Conservation (phyloP, 2,329 filamentous ascomycete species). For the Cercospora sp. region DNA sequence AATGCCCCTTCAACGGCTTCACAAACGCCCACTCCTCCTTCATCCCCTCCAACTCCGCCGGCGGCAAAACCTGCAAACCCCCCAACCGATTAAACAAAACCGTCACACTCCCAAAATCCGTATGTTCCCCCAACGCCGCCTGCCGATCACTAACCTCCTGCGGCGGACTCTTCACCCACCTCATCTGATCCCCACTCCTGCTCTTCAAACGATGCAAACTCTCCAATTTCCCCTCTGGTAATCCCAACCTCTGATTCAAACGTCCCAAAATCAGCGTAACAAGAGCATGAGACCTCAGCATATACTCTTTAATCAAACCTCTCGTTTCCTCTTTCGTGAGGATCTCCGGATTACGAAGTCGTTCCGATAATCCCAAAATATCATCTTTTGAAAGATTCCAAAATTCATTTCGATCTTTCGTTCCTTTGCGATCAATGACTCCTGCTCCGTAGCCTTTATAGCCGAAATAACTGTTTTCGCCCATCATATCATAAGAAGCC, state of each 20-base stretch:
- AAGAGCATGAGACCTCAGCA: constrained; percentile 48
- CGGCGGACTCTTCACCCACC: constrained; percentile 54
- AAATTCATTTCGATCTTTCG: constrained; percentile 55
- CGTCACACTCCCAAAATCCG: constrained; percentile 59
- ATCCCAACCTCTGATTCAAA: constrained; percentile 48
- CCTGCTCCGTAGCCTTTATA: constrained; percentile 43
- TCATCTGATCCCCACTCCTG: constrained; percentile 55
- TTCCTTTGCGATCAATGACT: constrained; percentile 52
- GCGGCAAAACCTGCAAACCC: constrained; percentile 56
- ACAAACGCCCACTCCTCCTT: constrained; percentile 54
- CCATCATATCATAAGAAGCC: constrained; percentile 55
- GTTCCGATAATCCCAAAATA: constrained; percentile 44
- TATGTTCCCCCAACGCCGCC: constrained; percentile 55
- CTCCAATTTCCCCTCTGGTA: constrained; percentile 46
- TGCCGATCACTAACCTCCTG: constrained; percentile 46
- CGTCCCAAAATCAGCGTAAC: constrained; percentile 48
- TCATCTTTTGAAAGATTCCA: constrained; percentile 60
- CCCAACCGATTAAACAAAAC: constrained; percentile 59
- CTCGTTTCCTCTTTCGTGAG: constrained; percentile 43
- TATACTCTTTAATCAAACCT: constrained; percentile 47
- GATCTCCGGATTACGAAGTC: constrained; percentile 44
- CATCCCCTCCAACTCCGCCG: constrained; percentile 25
- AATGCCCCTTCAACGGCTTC: constrained; percentile 52
- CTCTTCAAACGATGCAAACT: constrained; percentile 50
- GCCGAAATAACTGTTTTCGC: constrained; percentile 55